phyloP scores from a whole-genome alignment of 1,284 basidiomycete genomes.

The Tilletia caries region DNA sequence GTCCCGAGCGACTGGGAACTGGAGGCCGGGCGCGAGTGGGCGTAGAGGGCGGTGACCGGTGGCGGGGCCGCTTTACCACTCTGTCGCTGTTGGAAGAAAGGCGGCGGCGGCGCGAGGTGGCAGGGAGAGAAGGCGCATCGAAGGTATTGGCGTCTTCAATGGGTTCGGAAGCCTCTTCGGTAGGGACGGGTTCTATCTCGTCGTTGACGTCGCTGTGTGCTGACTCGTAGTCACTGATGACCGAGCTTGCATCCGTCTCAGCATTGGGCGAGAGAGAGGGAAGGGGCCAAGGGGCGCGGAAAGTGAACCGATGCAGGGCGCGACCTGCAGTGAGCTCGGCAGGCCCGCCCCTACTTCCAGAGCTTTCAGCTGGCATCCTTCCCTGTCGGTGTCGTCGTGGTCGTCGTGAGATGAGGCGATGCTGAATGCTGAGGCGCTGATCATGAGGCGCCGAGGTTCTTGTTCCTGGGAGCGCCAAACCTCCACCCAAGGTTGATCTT shows the following conservation, averaged over 20 bases:
- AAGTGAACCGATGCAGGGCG: too few species aligned
- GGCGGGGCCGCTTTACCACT: neutral
- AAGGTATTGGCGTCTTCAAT: neutral
- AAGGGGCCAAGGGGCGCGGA: too few species aligned
- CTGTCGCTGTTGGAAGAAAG: neutral
- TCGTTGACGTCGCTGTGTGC: neutral
- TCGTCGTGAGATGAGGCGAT: too few species aligned
- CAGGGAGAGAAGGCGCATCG: neutral
- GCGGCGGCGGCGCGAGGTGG: neutral
- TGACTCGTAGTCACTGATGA: neutral
- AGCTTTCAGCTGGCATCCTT: too few species aligned
- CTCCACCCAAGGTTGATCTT: too few species aligned
- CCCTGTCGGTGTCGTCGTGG: too few species aligned
- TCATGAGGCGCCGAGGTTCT: too few species aligned
- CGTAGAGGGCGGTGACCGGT: neutral
- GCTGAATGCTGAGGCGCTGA: too few species aligned
- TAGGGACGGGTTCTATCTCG: neutral
- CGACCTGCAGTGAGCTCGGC: too few species aligned
- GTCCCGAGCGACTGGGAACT: neutral
- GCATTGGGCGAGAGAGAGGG: neutral
- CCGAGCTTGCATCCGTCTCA: neutral
- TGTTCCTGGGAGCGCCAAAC: too few species aligned
- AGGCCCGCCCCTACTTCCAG: too few species aligned
- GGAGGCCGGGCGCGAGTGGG: neutral
- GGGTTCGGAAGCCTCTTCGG: neutral